Conservation (phyloP, 306 rosid genomes). For the Trichosanthes cucumerina region DNA sequence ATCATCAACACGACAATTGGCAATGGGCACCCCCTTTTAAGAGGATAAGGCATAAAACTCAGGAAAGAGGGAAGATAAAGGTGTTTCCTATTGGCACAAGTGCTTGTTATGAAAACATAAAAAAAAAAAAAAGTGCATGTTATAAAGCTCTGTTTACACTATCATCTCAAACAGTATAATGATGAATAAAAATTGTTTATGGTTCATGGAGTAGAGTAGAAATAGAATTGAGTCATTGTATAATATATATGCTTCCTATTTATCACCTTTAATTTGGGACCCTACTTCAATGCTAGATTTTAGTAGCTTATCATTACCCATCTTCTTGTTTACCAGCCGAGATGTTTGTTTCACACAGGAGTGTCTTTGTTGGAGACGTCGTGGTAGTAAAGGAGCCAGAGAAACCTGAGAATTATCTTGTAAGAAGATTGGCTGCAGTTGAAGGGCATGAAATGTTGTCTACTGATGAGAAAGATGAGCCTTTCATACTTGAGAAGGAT, state of each 20-base stretch:
- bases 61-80: no score
- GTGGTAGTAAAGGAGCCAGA: constrained; percentile 80
- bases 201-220: neutral
- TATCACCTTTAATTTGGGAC: neutral
- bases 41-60: neutral
- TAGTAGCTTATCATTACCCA: neutral
- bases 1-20: neutral
- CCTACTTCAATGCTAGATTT: neutral
- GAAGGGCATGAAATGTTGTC: constrained; percentile 94
- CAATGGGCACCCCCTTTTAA: neutral
- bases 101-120: neutral
- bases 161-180: neutral
- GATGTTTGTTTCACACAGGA: constrained; percentile 51
- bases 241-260: neutral
- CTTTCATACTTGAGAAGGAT: constrained; percentile 67
- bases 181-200: neutral
- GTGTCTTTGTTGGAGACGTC: constrained; percentile 87
- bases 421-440: constrained; percentile 80
- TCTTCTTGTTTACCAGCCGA: neutral
- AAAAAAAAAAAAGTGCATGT: no score
- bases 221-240: neutral
- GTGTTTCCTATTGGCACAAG: neutral
- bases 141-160: neutral
- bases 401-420: constrained; percentile 44
- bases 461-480: constrained; percentile 63